phyloP scores from a whole-genome alignment of 441 rosid species.

The Biscutella laevigata region DNA sequence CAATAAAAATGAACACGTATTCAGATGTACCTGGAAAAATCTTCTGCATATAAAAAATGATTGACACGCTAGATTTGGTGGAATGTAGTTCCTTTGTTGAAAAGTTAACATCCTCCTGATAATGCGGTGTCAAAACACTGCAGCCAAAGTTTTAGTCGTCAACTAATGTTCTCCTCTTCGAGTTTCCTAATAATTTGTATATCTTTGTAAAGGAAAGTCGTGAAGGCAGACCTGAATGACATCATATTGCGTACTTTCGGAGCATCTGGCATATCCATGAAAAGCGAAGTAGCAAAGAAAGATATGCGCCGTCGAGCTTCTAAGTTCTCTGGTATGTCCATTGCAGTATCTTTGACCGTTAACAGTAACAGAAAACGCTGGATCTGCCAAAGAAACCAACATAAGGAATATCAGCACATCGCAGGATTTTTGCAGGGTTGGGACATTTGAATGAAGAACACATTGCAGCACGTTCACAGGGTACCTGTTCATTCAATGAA shows the following conservation, averaged over 20 bases:
- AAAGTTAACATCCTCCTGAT: slow-evolving; percentile 72
- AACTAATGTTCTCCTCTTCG: slow-evolving; percentile 2
- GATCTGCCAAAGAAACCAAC: slow-evolving; percentile 51
- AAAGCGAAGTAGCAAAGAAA: slow-evolving; percentile 94
- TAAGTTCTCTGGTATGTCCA: slow-evolving; percentile 83
- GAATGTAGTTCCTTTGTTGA: slow-evolving; percentile 68
- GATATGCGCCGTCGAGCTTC: slow-evolving; percentile 89
- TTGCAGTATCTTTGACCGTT: slow-evolving; percentile 72
- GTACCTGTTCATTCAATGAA: slow-evolving; percentile 37
- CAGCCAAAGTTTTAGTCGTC: slow-evolving; percentile 21
- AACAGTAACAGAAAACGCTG: slow-evolving; percentile 72
- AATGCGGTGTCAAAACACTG: slow-evolving; percentile 94
- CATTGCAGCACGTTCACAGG: neutral
- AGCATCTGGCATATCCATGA: slow-evolving; percentile 84
- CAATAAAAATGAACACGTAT: neutral
- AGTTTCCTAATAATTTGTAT: neutral
- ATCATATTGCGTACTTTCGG: slow-evolving; percentile 87
- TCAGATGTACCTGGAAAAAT: slow-evolving; percentile 70
- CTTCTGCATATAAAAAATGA: slow-evolving; percentile 71
- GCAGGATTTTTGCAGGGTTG: neutral
- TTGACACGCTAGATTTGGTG: slow-evolving; percentile 68
- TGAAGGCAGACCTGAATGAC: slow-evolving; percentile 73
- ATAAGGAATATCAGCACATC: slow-evolving; percentile 21
- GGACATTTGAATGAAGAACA: neutral
- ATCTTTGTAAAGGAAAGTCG: slow-evolving; percentile 3